Conservation (phyloP, 2,329 filamentous ascomycete genomes). For the Aspergillus ochraceoroseus region DNA sequence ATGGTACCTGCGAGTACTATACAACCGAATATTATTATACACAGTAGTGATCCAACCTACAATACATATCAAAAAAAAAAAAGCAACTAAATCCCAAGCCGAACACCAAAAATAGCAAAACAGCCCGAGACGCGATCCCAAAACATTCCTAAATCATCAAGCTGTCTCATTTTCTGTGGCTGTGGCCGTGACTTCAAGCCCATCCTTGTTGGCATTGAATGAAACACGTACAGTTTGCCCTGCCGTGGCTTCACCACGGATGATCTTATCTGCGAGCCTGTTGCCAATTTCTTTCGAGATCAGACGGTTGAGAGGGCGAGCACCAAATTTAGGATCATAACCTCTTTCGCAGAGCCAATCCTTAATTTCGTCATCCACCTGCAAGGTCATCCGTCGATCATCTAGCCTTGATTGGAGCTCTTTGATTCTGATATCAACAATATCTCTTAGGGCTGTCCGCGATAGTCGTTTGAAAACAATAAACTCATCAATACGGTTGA, state of each 20-base stretch:
- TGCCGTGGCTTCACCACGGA: conserved; percentile 71
- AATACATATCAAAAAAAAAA: conserved; percentile 2
- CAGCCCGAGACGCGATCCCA: background rate
- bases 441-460: conserved; percentile 72
- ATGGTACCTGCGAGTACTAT: conserved; percentile 18
- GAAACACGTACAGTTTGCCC: conserved; percentile 69
- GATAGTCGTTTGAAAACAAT: conserved; percentile 91
- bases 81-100: background rate
- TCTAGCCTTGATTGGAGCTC: conserved; percentile 80
- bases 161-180: conserved; percentile 11
- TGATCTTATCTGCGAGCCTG: conserved; percentile 83
- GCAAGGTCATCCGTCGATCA: conserved; percentile 74
- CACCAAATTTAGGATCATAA: conserved; percentile 88
- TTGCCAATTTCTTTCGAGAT: conserved; percentile 90
- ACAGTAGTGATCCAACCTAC: conserved; percentile 5
- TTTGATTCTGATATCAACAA: conserved; percentile 83
- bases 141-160: conserved; percentile 7
- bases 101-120: conserved; percentile 2
- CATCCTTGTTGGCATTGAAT: conserved; percentile 59
- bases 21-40: too few relatives aligned
- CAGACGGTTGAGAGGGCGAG: conserved; percentile 81
- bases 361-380: conserved; percentile 66
- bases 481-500: conserved; percentile 95
- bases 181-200: conserved; percentile 49
- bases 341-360: conserved; percentile 84